Base-by-base conservation (phyloP, 106 monocot genomes). In the Phalaenopsis aphrodite region DNA sequence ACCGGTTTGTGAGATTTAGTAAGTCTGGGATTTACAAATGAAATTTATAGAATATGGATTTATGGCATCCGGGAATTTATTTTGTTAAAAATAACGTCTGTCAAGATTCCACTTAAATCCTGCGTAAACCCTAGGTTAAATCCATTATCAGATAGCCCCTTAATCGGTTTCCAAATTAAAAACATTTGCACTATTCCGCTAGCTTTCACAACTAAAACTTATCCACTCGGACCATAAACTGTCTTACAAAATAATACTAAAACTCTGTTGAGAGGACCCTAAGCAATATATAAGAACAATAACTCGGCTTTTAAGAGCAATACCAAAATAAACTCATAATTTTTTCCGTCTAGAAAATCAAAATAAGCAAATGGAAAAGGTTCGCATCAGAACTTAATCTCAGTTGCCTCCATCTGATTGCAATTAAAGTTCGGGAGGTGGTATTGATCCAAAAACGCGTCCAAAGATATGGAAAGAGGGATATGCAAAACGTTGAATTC, bases 161-260 rank as follows among this genome's bases (percentile, higher is more conserved):
- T 18, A n/a, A 5, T 68, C 68, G 37, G 36, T 19, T 37, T 68
- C 68, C 68, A 37, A 68, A 36, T 68, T 68, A 8, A 24, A 68
- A 61, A 37, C 68, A 36, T 38, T 24, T 9, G 37, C 37, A 3
- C 37, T 11, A 1, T 30, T 2, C 12, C 11, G 14, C 36, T 68
- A 68, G 30, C 38, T 68, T 68, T 68, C 68, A 68, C 68, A 68
- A 68, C 23, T 68, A 68, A 68, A 68, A 68, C 68, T 37, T 1
- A 68, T 68, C 37, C 11, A 24, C 68, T 68, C 24, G 11, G 3
- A 37, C 68, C 38, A 30, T 30, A 30, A 30, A 30, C 30, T 30
- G 30, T 30, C 30, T 30, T 3, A 57, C 19, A 57, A 57, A 57
- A 19, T 30, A 66, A 66, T 66, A 30, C 30, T 66, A 66, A 9